phyloP scores from a whole-genome alignment of 768 basidiomycete species.

The Suillus lakei region DNA sequence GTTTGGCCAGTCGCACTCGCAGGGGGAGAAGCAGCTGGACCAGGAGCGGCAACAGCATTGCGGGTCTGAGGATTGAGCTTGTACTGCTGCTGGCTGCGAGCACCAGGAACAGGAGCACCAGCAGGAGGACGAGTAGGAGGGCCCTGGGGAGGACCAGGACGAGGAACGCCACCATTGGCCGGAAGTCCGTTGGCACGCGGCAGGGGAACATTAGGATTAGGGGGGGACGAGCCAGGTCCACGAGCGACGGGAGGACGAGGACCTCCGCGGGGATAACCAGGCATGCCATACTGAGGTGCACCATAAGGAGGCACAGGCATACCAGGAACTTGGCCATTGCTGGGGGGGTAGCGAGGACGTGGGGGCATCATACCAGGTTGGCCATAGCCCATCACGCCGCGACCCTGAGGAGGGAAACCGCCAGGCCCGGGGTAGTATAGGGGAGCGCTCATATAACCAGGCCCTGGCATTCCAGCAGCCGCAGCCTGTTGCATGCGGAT shows the following conservation, averaged over 20 bases:
- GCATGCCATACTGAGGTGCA: slow-evolving; percentile 77
- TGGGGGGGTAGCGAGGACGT: slow-evolving; percentile 81
- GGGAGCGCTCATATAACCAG: slow-evolving; percentile 48
- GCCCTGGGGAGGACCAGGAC: slow-evolving; percentile 46
- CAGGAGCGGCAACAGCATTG: slow-evolving; percentile 32
- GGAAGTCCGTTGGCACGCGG: slow-evolving; percentile 71
- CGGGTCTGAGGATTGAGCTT: slow-evolving; percentile 42
- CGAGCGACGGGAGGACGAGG: slow-evolving; percentile 69
- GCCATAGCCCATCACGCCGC: slow-evolving; percentile 77
- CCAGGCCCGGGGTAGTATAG: slow-evolving; percentile 79
- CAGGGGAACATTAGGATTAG: slow-evolving; percentile 61
- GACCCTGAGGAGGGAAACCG: slow-evolving; percentile 76
- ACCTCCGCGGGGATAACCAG: slow-evolving; percentile 62
- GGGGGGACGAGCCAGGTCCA: slow-evolving; percentile 73
- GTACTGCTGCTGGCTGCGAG: slow-evolving; percentile 38
- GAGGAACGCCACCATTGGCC: slow-evolving; percentile 55
- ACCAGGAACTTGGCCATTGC: slow-evolving; percentile 69
- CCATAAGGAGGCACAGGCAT: slow-evolving; percentile 82
- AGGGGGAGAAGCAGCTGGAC: slow-evolving; percentile 36
- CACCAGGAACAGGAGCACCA: slow-evolving; percentile 50
- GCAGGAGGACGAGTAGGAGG: slow-evolving; percentile 50
- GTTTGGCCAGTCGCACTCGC: slow-evolving; percentile 48
- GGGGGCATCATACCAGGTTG: slow-evolving; percentile 89
- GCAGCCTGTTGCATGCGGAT: slow-evolving; percentile 96
- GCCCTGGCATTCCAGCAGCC: slow-evolving; percentile 75